phyloP scores from a whole-genome alignment of 306 rosid genomes.

The Hylodesmum podocarpum region DNA sequence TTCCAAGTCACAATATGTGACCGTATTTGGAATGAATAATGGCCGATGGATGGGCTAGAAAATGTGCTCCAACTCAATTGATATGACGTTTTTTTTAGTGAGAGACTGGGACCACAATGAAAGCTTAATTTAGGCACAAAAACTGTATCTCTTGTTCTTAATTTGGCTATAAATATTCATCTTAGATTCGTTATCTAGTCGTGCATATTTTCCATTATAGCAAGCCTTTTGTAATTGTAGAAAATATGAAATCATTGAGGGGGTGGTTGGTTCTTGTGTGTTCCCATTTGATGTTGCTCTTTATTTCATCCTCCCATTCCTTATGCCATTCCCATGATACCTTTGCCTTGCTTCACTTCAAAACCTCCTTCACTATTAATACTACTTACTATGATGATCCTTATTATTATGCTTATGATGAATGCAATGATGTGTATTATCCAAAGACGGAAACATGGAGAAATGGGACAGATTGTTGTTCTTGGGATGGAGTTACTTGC shows the following conservation, averaged over 20 bases:
- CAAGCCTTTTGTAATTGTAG: too few species aligned
- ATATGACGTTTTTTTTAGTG: too few species aligned
- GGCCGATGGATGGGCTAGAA: too few species aligned
- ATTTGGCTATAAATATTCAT: not conserved
- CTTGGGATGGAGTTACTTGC: constrained; percentile 2
- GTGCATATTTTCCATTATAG: not conserved
- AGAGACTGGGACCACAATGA: too few species aligned
- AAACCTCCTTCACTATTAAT: not conserved
- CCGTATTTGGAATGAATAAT: too few species aligned
- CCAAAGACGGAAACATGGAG: not conserved
- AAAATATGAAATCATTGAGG: not conserved
- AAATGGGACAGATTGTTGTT: not conserved
- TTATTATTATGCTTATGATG: too few species aligned
- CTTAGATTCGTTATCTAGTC: not conserved
- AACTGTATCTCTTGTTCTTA: too few species aligned
- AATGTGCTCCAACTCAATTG: too few species aligned
- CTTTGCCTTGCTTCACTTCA: constrained; percentile 28
- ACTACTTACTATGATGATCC: too few species aligned
- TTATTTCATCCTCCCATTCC: not conserved
- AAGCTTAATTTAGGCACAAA: not conserved
- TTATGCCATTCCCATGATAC: not conserved
- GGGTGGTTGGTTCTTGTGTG: not conserved
- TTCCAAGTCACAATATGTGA: too few species aligned
- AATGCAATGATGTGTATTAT: not conserved
- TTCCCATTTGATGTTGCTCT: not conserved